Conservation (phyloP, 305 asterid species). For the Fraxinus dipetala region DNA sequence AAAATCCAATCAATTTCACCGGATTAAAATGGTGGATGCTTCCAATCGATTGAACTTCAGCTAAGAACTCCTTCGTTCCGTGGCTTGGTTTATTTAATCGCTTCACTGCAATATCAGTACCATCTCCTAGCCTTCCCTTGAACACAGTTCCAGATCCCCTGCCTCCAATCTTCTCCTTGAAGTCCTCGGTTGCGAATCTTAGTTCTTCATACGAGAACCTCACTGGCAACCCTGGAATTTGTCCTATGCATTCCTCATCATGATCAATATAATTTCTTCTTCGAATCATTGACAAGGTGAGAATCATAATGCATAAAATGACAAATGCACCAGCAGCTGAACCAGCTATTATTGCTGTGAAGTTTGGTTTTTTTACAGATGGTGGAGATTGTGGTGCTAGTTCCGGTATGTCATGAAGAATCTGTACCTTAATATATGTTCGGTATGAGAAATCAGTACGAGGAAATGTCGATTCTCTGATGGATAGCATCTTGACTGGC, state of each 20-base stretch:
- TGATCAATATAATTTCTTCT: background rate
- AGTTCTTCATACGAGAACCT: background rate
- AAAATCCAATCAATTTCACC: constrained; percentile 32
- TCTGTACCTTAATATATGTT: constrained; percentile 22
- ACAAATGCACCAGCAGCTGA: background rate
- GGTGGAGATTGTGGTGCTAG: background rate
- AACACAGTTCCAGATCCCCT: constrained; percentile 33
- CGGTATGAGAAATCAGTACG: background rate
- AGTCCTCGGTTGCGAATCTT: constrained; percentile 1
- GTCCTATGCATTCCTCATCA: constrained; percentile 12
- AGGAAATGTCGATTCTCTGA: background rate
- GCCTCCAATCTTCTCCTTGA: constrained; percentile 26
- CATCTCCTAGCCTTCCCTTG: constrained; percentile 23
- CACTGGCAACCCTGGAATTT: constrained; percentile 21
- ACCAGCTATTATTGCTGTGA: background rate
- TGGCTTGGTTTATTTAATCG: constrained; percentile 17
- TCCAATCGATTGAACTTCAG: constrained; percentile 36
- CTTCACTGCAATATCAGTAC: constrained; percentile 28
- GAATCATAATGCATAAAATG: background rate
- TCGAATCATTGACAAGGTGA: background rate
- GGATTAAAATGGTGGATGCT: constrained; percentile 34
- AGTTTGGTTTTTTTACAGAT: background rate
- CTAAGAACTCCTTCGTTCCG: constrained; percentile 21
- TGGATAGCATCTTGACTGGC: constrained; percentile 17
- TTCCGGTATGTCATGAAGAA: background rate